Percentiles rank a stretch among this genome's conserved stretches.
Evolutionary conservation across 306 rosid genomes (phyloP).

Genomic region (Crotalaria pallida): DNA sequence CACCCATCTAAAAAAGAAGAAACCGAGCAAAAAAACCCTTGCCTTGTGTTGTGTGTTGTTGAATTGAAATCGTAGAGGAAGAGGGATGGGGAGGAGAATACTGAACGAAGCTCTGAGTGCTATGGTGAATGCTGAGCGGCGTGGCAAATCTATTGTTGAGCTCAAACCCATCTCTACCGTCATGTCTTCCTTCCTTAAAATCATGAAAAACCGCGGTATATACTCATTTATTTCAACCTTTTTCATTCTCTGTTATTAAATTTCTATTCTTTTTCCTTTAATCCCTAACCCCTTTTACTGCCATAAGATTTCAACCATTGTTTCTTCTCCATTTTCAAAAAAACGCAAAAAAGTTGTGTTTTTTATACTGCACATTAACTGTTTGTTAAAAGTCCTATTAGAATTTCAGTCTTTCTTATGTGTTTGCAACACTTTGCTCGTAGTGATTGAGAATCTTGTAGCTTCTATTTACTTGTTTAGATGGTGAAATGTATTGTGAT

Average conservation of each 20-base stretch:
- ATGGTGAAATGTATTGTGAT: neutral
- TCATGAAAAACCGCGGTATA: slow-evolving; percentile 71
- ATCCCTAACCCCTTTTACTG: neutral
- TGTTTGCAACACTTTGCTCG: neutral
- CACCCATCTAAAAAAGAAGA: too few relatives aligned
- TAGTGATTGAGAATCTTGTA: neutral
- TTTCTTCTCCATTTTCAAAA: neutral
- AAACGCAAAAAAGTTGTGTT: neutral
- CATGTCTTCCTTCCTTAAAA: slow-evolving; percentile 71
- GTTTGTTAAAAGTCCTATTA: neutral
- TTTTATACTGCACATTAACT: neutral
- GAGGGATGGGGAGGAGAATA: slow-evolving; percentile 74
- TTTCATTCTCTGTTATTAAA: neutral
- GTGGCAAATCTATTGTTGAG: slow-evolving; percentile 71
- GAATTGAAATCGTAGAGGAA: neutral
- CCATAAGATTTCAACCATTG: neutral
- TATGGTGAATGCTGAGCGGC: slow-evolving; percentile 78
- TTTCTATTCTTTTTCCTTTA: neutral
- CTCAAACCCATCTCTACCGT: slow-evolving; percentile 66
- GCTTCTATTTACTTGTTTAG: neutral
- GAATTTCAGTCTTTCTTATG: neutral
- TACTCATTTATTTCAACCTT: neutral
- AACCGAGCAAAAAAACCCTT: neutral
- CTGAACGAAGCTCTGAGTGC: slow-evolving; percentile 72
- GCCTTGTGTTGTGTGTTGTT: neutral